Base-by-base conservation (phyloP, 2,329 filamentous ascomycete species). In the Penicillium sp. region DNA sequence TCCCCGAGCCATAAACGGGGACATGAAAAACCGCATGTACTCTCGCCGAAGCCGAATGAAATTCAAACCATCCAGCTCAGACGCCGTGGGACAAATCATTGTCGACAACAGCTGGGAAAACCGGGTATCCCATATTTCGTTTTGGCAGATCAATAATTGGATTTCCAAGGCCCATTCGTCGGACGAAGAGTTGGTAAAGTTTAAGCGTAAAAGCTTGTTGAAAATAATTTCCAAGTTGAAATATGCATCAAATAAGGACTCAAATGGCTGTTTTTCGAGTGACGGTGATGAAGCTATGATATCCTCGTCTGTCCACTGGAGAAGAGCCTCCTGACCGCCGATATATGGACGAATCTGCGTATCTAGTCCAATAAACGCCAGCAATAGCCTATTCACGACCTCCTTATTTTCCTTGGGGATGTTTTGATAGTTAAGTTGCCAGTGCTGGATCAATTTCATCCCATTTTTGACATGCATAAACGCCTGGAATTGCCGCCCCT, bases 391-490 rank as follows among this genome's bases (percentile, higher is more conserved):
- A 5, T 58, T 40, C 7, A 58, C 18, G 5, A 23, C 46, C n/a
- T 23, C 26, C 4, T 35, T 46, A 12, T 46, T 23, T 40, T 18
- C 30, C n/a, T 28, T 14, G 6, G 33, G 38, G 1, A 49, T 26
- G 11, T 21, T 23, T 30, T 30, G 38, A 35, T 46, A 12, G n/a
- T 38, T 54, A 5, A 58, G 46, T 12, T 40, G 46, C 56, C 56
- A 58, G n/a, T 54, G 18, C n/a, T 54, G 26, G 18, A 58, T 49
- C 56, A 58, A 38, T 28, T 23, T 58, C 18, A 58, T 28, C 26
- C 56, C 56, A 24, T 54, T 54, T 16, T 49, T 58, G 11, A 58
- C 46, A 33, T 58, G 56, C 56, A 58, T 58, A 26, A 58, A 58
- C 3, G 56, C 50, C 50, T 58, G 50, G 8, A 38, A 52, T 47